phyloP scores from a whole-genome alignment of 2,329 filamentous ascomycete species.

The Endothia cerciana region DNA sequence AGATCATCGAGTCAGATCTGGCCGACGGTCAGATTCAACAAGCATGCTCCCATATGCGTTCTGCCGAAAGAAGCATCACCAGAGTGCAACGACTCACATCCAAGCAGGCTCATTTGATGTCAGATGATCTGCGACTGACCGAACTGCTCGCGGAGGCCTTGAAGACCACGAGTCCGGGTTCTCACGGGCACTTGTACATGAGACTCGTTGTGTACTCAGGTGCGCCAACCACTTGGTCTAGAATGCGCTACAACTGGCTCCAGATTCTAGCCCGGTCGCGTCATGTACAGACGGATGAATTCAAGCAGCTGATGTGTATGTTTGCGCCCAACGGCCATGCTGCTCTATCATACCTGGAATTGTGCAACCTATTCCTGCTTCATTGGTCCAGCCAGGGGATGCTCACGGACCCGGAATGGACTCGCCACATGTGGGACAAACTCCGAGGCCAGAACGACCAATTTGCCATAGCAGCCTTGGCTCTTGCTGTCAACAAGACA shows the following conservation, averaged over 20 bases:
- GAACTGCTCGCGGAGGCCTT: conserved; percentile 18
- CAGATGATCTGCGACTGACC: conserved; percentile 17
- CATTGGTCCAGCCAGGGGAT: conserved; percentile 40
- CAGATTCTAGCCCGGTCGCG: conserved; percentile 33
- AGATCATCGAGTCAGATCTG: conserved; percentile 8
- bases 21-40: background rate
- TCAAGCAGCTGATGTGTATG: conserved; percentile 24
- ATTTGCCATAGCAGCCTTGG: conserved; percentile 35
- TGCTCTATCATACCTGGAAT: conserved; percentile 30
- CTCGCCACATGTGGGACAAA: conserved; percentile 26
- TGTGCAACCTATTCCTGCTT: conserved; percentile 36
- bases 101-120: conserved; percentile 21
- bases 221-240: background rate
- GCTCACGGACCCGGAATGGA: conserved; percentile 14
- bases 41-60: background rate
- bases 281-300: conserved; percentile 8
- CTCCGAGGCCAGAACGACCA: conserved; percentile 25
- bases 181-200: conserved; percentile 17
- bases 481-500: conserved; percentile 32
- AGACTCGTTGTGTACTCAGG: conserved; percentile 17
- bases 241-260: conserved; percentile 35
- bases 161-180: conserved; percentile 7
- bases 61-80: conserved; percentile 5
- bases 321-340: conserved; percentile 27
- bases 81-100: conserved; percentile 15